Conservation (phyloP, 164 flowering plant species). For the Aristolochia contorta region DNA sequence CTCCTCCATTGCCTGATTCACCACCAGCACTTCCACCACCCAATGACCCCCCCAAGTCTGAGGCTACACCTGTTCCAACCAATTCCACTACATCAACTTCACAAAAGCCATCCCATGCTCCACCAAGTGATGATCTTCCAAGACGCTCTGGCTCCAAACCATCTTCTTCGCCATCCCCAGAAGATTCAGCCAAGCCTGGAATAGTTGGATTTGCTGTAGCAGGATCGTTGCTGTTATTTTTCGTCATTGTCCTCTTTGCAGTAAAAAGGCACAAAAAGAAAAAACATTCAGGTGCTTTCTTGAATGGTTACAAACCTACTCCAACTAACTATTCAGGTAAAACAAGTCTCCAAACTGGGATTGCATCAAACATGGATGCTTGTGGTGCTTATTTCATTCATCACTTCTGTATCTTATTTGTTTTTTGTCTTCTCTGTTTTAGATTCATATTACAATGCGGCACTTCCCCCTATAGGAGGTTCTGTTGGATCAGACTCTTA, state of each 20-base stretch:
- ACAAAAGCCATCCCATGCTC: no score
- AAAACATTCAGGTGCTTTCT: slow-evolving; percentile 13
- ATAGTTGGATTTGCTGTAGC: slow-evolving; percentile 15
- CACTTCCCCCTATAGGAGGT: slow-evolving; percentile 6
- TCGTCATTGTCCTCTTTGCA: slow-evolving; percentile 27
- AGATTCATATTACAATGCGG: slow-evolving; percentile 18
- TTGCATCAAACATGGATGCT: background rate
- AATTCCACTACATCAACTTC: no score
- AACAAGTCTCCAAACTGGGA: slow-evolving; percentile 18
- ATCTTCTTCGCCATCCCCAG: no score
- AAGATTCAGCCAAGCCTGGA: no score
- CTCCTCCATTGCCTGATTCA: no score
- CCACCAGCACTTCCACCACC: no score
- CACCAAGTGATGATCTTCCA: no score
- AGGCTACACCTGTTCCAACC: no score
- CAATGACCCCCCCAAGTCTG: no score
- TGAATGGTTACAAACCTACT: slow-evolving; percentile 16
- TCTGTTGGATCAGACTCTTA: slow-evolving; percentile 12
- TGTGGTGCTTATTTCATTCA: background rate
- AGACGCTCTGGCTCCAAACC: no score
- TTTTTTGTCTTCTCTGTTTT: slow-evolving; percentile 19
- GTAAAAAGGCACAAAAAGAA: slow-evolving; percentile 16
- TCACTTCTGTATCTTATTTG: background rate
- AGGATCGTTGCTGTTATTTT: slow-evolving; percentile 24
- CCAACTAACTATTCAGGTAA: slow-evolving; percentile 16